These are phyloP conservation scores for Psilocybe cubensis DNA, from an alignment of 768 basidiomycete species.

Conservation along the genomic window DNA sequence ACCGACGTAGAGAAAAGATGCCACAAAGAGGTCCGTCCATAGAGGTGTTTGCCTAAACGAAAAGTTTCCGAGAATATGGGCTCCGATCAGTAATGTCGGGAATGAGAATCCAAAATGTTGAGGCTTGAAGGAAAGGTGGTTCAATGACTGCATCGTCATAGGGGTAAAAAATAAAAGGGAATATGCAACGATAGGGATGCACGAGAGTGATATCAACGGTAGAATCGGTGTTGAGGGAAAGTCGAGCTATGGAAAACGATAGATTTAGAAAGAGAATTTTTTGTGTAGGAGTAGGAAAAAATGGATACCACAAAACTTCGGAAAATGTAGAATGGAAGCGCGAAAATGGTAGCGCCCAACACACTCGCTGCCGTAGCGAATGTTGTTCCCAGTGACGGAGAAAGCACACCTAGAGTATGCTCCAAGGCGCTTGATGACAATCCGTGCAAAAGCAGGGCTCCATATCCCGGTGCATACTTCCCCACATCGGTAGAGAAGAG, in stretches of 20 bases:
- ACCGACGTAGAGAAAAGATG: slow-evolving; percentile 68
- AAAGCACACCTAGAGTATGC: slow-evolving; percentile 60
- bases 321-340: slow-evolving; percentile 67
- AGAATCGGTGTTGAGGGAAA: slow-evolving; percentile 54
- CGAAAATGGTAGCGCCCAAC: slow-evolving; percentile 65
- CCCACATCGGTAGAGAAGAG: slow-evolving; percentile 42
- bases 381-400: slow-evolving; percentile 59
- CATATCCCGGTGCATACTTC: slow-evolving; percentile 64
- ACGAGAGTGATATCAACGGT: slow-evolving; percentile 58
- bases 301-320: slow-evolving; percentile 53
- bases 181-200: slow-evolving; percentile 66
- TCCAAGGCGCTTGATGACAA: slow-evolving; percentile 64
- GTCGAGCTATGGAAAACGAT: slow-evolving; percentile 41
- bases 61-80: slow-evolving; percentile 58
- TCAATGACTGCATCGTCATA: slow-evolving; percentile 48
- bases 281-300: slow-evolving; percentile 4
- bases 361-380: slow-evolving; percentile 59
- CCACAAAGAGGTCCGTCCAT: slow-evolving; percentile 64
- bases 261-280: slow-evolving; percentile 3
- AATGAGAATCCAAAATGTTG: slow-evolving; percentile 66
- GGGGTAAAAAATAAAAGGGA: slow-evolving; percentile 64
- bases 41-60: slow-evolving; percentile 65
- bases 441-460: slow-evolving; percentile 62
- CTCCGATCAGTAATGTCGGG: slow-evolving; percentile 49
- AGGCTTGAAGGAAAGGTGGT: slow-evolving; percentile 50